Conservation (phyloP, 140 eudicot species). For the Oenanthe javanica region DNA sequence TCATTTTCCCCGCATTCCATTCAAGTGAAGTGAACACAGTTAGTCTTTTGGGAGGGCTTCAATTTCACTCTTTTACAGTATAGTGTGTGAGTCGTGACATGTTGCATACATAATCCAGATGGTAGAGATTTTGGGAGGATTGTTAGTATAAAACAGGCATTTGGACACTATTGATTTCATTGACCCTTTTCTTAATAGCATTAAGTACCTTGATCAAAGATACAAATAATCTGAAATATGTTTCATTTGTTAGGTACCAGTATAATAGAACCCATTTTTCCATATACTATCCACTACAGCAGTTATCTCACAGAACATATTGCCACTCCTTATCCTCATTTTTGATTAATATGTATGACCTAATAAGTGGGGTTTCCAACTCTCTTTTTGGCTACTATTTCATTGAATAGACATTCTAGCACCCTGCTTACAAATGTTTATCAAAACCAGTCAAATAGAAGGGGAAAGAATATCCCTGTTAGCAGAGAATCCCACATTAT, state of each 20-base stretch:
- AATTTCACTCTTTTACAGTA: neutral
- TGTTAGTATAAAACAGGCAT: neutral
- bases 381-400: neutral
- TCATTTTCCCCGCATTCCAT: too few relatives aligned
- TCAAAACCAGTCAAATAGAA: neutral
- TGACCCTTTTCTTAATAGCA: neutral
- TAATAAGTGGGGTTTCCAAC: neutral
- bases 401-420: neutral
- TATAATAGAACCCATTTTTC: too few relatives aligned
- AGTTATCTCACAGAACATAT: neutral
- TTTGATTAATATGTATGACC: neutral
- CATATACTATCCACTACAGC: neutral
- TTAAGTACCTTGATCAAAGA: neutral
- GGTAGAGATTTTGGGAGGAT: neutral
- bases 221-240: neutral
- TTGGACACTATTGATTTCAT: constrained; percentile 1
- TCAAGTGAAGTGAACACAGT: too few relatives aligned
- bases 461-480: neutral
- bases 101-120: neutral
- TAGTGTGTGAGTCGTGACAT: neutral
- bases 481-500: neutral
- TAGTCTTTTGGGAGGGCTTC: neutral
- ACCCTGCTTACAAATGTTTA: neutral
- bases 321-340: neutral
- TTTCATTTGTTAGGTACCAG: neutral